phyloP scores from a whole-genome alignment of 176 grass and related monocot species.

The Aegilops bicornis region DNA sequence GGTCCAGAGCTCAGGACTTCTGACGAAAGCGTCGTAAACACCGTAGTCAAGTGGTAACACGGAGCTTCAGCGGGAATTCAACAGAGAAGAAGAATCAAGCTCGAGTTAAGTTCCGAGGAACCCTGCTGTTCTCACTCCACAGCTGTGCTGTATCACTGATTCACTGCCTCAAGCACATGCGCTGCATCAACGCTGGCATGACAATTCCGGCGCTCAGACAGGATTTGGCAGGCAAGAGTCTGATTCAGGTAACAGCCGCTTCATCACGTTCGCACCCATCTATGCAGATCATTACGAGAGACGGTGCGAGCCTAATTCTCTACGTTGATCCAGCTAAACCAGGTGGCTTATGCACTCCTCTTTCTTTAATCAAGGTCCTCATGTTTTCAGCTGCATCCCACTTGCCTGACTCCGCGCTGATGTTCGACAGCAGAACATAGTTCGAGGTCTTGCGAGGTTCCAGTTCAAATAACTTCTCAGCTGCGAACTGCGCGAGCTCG shows the following conservation, averaged over 20 bases:
- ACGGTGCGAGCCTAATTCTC: constrained; percentile 16
- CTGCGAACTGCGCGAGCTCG: constrained; percentile 38
- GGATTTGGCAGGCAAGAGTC: neutral
- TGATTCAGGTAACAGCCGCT: neutral
- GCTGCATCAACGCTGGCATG: neutral
- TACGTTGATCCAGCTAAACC: constrained; percentile 50
- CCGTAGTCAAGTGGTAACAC: neutral
- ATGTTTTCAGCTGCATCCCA: constrained; percentile 64
- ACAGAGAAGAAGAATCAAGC: neutral
- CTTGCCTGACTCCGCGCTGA: constrained; percentile 47
- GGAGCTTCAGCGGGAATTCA: neutral
- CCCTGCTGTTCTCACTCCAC: neutral
- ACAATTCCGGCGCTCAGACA: neutral
- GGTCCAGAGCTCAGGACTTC: neutral
- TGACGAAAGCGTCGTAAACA: neutral
- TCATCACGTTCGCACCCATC: neutral
- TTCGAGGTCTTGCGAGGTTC: constrained; percentile 61
- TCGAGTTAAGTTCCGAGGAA: neutral
- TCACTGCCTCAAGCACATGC: neutral
- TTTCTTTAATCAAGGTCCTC: constrained; percentile 53
- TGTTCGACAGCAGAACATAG: constrained; percentile 60
- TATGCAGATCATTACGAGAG: constrained; percentile 20
- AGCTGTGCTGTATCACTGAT: neutral
- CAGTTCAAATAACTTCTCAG: constrained; percentile 44
- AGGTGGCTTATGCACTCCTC: constrained; percentile 42